Evolutionary conservation across 345 rosid species (phyloP).

Genomic region (Hypericum androsaemum): DNA sequence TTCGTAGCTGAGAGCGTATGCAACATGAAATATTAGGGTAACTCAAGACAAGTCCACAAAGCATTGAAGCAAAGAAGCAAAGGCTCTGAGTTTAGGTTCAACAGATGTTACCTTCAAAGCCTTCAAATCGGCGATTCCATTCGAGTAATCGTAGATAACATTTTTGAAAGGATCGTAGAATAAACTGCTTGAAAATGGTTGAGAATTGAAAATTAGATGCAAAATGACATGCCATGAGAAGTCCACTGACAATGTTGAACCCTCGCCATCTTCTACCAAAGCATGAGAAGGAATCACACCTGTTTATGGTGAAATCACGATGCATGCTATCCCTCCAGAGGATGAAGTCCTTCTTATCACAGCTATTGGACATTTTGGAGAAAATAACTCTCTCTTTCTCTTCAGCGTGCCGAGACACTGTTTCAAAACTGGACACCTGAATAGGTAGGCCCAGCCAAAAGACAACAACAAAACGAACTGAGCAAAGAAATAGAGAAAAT

Average conservation of each 20-base stretch:
- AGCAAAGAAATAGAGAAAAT: constrained; percentile 10
- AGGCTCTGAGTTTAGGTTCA: not conserved
- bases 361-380: constrained; percentile 25
- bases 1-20: constrained; percentile 46
- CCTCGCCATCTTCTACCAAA: not conserved
- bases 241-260: not conserved
- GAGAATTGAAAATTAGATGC: not conserved
- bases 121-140: constrained; percentile 67
- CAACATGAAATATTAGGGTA: constrained; percentile 11
- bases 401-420: constrained; percentile 34
- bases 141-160: constrained; percentile 59
- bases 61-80: not conserved
- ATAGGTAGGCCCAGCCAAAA: too few species aligned
- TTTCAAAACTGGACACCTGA: constrained; percentile 85
- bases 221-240: too few species aligned
- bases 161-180: constrained; percentile 55
- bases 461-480: constrained; percentile 8
- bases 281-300: constrained; percentile 32
- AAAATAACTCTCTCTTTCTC: constrained; percentile 25
- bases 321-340: constrained; percentile 74
- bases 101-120: constrained; percentile 46
- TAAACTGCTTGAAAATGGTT: constrained; percentile 35
- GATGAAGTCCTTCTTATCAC: constrained; percentile 38
- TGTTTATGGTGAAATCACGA: constrained; percentile 90
- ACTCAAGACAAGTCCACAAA: not conserved